These are phyloP conservation scores for Xylariaceae sp. DNA, from an alignment of 2,329 filamentous ascomycete species.

Conservation along the genomic window DNA sequence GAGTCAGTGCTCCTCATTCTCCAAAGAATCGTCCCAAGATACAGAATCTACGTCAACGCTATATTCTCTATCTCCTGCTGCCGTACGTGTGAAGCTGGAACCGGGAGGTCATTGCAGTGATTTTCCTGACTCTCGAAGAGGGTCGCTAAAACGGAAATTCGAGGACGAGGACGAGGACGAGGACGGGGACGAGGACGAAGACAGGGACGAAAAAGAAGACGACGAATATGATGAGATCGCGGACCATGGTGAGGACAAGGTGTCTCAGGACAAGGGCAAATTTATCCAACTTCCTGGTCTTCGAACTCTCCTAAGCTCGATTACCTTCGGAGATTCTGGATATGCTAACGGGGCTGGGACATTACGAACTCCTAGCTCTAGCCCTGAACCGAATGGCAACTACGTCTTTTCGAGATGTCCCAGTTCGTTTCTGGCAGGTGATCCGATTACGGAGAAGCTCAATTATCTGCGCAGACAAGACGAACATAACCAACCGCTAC, in stretches of 20 bases:
- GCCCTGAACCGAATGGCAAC: constrained; percentile 16
- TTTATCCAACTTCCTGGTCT: constrained; percentile 14
- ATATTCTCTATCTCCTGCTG: constrained; percentile 18
- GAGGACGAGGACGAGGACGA: background rate
- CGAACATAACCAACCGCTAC: constrained; percentile 13
- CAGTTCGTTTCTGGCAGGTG: constrained; percentile 3
- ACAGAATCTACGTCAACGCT: constrained; percentile 14
- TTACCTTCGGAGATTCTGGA: background rate
- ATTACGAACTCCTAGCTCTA: constrained; percentile 15
- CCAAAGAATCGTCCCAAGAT: constrained; percentile 12
- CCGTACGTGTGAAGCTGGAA: background rate
- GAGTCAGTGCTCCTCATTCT: constrained; percentile 19
- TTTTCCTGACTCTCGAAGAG: background rate
- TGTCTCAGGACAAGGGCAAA: no score
- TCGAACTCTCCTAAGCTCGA: constrained; percentile 4
- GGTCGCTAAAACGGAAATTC: constrained; percentile 9
- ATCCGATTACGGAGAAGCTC: constrained; percentile 23
- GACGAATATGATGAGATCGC: constrained; percentile 8
- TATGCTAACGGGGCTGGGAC: background rate
- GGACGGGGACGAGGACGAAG: background rate
- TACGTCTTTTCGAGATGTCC: constrained; percentile 7
- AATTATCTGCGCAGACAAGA: constrained; percentile 20
- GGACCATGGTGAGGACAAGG: no score
- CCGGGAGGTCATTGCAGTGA: background rate
- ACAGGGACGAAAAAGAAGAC: constrained; percentile 3